These are phyloP conservation scores for Forsythia viridissima DNA, from an alignment of 257 asterid species.

Conservation along the genomic window DNA sequence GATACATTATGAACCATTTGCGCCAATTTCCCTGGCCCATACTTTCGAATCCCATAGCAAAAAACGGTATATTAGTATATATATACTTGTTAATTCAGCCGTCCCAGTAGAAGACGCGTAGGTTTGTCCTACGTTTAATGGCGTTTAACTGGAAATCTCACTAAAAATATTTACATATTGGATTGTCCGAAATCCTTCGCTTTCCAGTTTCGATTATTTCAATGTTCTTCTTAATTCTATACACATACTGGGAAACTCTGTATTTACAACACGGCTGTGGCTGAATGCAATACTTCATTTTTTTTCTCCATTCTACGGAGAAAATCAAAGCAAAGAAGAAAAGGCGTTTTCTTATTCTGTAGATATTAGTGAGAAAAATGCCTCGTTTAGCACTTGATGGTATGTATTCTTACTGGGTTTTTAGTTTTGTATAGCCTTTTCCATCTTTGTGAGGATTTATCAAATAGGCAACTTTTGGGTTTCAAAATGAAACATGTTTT, in stretches of 20 bases:
- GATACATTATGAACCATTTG: too few relatives aligned
- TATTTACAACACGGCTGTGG: not conserved
- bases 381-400: slow-evolving; percentile 38
- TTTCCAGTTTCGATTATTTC: slow-evolving; percentile 38
- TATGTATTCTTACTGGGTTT: slow-evolving; percentile 13
- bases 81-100: slow-evolving; percentile 4
- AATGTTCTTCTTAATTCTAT: slow-evolving; percentile 22
- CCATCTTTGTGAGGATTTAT: too few relatives aligned
- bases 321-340: not conserved
- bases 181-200: slow-evolving; percentile 33
- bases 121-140: slow-evolving; percentile 6
- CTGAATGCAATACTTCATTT: slow-evolving; percentile 18
- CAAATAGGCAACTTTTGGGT: too few relatives aligned
- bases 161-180: slow-evolving; percentile 8
- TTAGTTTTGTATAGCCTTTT: too few relatives aligned
- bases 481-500: too few relatives aligned
- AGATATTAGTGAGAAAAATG: slow-evolving; percentile 29
- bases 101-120: slow-evolving; percentile 15
- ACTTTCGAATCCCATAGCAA: too few relatives aligned
- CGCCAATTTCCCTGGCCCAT: too few relatives aligned
- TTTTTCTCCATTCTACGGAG: slow-evolving; percentile 2
- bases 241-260: not conserved
- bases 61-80: too few relatives aligned
- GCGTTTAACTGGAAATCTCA: slow-evolving; percentile 20
- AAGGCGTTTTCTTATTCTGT: slow-evolving; percentile 8